A percentile compares a stretch with the other conserved stretches of the same genome.
Conservation (phyloP, 1,139 yeast genomes). For the Yamadazyma jaroonii region DNA sequence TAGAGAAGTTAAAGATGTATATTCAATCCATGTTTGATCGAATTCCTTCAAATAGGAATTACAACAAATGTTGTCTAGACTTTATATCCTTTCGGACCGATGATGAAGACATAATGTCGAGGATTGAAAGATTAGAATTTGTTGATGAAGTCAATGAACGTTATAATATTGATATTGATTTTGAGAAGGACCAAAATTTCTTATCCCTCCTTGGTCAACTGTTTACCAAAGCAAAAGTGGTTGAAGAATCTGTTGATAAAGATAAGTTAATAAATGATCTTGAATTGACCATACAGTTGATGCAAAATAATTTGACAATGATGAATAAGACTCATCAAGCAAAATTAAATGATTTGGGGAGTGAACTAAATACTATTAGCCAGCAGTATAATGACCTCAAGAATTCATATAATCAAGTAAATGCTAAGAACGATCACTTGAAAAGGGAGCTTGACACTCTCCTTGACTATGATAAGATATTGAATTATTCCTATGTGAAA, state of each 20-base stretch:
- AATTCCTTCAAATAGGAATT: slow-evolving; percentile 2
- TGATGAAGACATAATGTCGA: no score
- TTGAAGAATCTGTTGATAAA: slow-evolving; percentile 12
- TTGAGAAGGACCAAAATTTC: not conserved
- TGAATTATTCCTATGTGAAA: slow-evolving; percentile 10
- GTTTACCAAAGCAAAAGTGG: not conserved
- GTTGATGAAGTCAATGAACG: slow-evolving; percentile 6
- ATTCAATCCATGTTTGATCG: not conserved
- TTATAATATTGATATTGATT: slow-evolving; percentile 1
- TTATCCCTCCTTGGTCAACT: slow-evolving; percentile 1
- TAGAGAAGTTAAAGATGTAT: not conserved
- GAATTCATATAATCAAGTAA: slow-evolving; percentile 7
- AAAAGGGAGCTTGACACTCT: slow-evolving; percentile 9
- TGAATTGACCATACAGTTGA: slow-evolving; percentile 39
- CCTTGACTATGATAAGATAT: slow-evolving; percentile 14
- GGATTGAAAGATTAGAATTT: no score
- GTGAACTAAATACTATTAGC: slow-evolving; percentile 21
- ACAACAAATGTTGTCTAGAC: slow-evolving; percentile 3
- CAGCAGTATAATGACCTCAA: slow-evolving; percentile 7
- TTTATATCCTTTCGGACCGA: slow-evolving; percentile 2
- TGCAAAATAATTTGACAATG: slow-evolving; percentile 40
- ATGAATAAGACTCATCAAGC: slow-evolving; percentile 22
- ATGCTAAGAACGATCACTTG: slow-evolving; percentile 6
- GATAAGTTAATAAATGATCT: slow-evolving; percentile 35
- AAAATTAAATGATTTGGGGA: slow-evolving; percentile 17